These are phyloP conservation scores for Fremontodendron californicum DNA, from an alignment of 345 rosid species.

Conservation along the genomic window DNA sequence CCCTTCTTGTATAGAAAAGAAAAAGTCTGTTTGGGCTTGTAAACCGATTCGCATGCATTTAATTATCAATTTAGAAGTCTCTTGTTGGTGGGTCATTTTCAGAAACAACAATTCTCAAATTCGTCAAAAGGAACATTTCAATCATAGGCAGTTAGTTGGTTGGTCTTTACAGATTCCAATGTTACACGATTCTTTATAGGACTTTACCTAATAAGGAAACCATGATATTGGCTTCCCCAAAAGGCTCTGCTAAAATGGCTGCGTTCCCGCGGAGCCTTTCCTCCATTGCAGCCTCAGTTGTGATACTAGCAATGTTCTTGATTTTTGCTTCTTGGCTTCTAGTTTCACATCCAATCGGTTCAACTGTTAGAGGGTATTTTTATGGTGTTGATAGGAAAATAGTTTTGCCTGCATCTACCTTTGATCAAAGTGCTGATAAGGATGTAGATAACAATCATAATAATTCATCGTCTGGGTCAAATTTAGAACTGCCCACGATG, in stretches of 20 bases:
- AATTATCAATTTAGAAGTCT: background rate
- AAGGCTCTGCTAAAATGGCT: conserved; percentile 31
- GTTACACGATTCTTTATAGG: background rate
- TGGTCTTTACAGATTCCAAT: background rate
- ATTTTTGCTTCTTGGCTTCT: conserved; percentile 62
- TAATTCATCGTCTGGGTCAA: conserved; percentile 26
- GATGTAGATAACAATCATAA: conserved; percentile 17
- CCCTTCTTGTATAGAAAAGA: no score
- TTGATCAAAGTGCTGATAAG: conserved; percentile 12
- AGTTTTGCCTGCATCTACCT: conserved; percentile 22
- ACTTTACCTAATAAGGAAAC: conserved; percentile 18
- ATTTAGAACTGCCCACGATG: conserved; percentile 3
- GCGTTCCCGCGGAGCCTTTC: conserved; percentile 56
- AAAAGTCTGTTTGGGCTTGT: background rate
- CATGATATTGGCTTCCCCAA: conserved; percentile 59
- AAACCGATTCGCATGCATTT: background rate
- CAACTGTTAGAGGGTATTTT: conserved; percentile 52
- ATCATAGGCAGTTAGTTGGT: background rate
- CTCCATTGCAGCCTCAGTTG: conserved; percentile 50
- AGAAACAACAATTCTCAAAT: background rate
- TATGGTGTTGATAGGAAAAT: conserved; percentile 46
- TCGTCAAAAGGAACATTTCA: background rate
- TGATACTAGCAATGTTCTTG: conserved; percentile 62
- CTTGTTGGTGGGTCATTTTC: background rate
- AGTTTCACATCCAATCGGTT: conserved; percentile 53